A percentile compares a stretch with the other conserved stretches of the same genome.
These are phyloP conservation scores for Suhomyces prunicola DNA, from an alignment of 805 yeast species.

Conservation along the genomic window DNA sequence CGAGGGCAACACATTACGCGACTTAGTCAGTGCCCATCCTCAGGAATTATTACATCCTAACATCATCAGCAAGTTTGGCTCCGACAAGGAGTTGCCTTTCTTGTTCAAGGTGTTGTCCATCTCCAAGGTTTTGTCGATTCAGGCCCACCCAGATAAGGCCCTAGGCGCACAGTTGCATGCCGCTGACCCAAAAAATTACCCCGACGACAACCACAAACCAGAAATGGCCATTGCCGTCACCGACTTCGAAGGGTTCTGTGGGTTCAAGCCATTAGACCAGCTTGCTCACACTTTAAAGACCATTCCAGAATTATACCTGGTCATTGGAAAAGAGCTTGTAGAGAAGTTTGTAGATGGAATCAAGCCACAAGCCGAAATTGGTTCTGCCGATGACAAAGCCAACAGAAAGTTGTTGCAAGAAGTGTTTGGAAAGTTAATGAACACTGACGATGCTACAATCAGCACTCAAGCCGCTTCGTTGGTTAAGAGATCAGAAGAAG, in stretches of 20 bases:
- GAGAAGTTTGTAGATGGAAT: conserved; percentile 51
- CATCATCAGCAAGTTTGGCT: conserved; percentile 65
- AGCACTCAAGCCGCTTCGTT: conserved; percentile 57
- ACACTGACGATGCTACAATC: conserved; percentile 61
- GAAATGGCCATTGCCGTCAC: conserved; percentile 99
- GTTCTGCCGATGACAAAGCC: conserved; percentile 48
- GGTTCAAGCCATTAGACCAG: conserved; percentile 86
- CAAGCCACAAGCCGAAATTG: conserved; percentile 41
- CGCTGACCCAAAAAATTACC: conserved; percentile 88
- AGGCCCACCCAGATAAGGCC: conserved; percentile 95
- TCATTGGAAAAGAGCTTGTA: conserved; percentile 66
- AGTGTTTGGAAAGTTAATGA: conserved; percentile 83
- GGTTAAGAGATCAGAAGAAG: conserved; percentile 57
- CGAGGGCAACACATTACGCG: conserved; percentile 58
- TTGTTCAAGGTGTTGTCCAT: conserved; percentile 92
- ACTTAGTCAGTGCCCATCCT: conserved; percentile 61
- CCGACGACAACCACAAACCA: conserved; percentile 98
- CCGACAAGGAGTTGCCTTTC: conserved; percentile 75
- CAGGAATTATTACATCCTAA: conserved; percentile 53
- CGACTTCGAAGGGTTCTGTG: conserved; percentile 95
- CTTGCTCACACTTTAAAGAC: conserved; percentile 63
- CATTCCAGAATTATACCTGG: conserved; percentile 70
- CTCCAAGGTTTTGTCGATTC: conserved; percentile 88
- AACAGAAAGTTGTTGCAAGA: conserved; percentile 69
- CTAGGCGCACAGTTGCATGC: conserved; percentile 74